Conservation (phyloP, 2,329 filamentous ascomycete species). For the Lizonia empirigonia region DNA sequence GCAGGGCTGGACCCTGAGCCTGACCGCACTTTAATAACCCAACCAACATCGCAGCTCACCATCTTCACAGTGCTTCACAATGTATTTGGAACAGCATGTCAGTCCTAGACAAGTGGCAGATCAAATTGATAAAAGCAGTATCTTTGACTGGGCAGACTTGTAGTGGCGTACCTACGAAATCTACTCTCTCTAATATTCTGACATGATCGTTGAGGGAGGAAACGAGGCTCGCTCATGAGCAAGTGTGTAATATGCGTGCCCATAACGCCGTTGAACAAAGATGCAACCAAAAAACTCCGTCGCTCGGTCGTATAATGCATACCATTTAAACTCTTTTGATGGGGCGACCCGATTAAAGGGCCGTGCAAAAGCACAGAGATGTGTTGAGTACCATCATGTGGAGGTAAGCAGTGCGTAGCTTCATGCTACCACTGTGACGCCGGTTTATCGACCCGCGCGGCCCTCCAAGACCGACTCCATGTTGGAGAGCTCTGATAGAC, state of each 20-base stretch:
- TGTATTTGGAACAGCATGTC: too few species aligned
- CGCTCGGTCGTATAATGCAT: slow-evolving; percentile 16
- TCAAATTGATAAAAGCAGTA: background rate
- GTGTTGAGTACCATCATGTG: slow-evolving; percentile 1
- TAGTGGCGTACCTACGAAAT: background rate
- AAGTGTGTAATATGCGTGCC: slow-evolving; percentile 2
- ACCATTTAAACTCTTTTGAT: slow-evolving; percentile 7
- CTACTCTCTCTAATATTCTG: background rate
- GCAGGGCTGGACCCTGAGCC: slow-evolving; percentile 2
- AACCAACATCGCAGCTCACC: slow-evolving; percentile 1
- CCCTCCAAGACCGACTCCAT: slow-evolving; percentile 15
- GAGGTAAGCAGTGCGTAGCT: background rate
- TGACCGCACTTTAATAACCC: slow-evolving; percentile 5
- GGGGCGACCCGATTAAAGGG: background rate
- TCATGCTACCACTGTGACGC: background rate
- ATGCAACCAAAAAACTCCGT: slow-evolving; percentile 16
- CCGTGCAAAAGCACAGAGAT: background rate
- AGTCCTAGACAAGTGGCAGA: too few species aligned
- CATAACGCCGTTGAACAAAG: slow-evolving; percentile 1
- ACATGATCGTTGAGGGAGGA: background rate
- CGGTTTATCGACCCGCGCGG: slow-evolving; percentile 6
- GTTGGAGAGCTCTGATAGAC: slow-evolving; percentile 22
- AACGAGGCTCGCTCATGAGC: background rate
- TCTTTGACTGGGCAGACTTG: background rate
- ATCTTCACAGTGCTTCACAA: background rate